Percentiles rank a stretch among this genome's conserved stretches.
Evolutionary conservation across 768 basidiomycete genomes (phyloP).

Genomic region (Boletus edulis): DNA sequence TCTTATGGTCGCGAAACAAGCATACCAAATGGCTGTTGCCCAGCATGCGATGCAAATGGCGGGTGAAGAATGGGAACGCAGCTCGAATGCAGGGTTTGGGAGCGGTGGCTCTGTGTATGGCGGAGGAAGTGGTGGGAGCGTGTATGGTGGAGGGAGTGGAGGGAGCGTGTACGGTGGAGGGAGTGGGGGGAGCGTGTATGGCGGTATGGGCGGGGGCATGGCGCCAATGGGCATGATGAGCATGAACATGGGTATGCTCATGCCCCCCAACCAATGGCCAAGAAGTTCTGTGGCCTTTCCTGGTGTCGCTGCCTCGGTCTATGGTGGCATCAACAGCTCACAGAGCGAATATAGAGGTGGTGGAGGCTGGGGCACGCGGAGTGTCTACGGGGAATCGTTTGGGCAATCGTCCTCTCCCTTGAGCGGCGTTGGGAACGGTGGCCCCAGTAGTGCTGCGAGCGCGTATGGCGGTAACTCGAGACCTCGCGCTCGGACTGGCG

Average conservation of each 20-base stretch:
- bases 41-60: slow-evolving; percentile 88
- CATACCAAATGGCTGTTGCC: slow-evolving; percentile 87
- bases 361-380: slow-evolving; percentile 52
- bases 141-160: slow-evolving; percentile 41
- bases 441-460: slow-evolving; percentile 15
- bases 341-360: slow-evolving; percentile 65
- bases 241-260: slow-evolving; percentile 40
- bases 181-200: slow-evolving; percentile 47
- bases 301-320: slow-evolving; percentile 49
- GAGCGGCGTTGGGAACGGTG: background rate
- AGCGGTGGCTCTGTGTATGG: slow-evolving; percentile 35
- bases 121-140: slow-evolving; percentile 42
- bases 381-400: slow-evolving; percentile 69
- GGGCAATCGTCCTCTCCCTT: slow-evolving; percentile 35
- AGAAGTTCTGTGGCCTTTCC: slow-evolving; percentile 52
- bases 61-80: slow-evolving; percentile 90
- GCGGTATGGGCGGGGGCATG: slow-evolving; percentile 35
- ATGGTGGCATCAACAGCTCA: slow-evolving; percentile 49
- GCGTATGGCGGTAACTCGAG: slow-evolving; percentile 23
- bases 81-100: slow-evolving; percentile 52
- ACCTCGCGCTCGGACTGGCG: slow-evolving; percentile 35
- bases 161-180: slow-evolving; percentile 34
- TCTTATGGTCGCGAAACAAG: slow-evolving; percentile 83
- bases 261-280: slow-evolving; percentile 39
- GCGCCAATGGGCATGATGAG: slow-evolving; percentile 40